These are phyloP conservation scores for Alternaria longipes DNA, from an alignment of 2,329 filamentous ascomycete genomes.

Conservation along the genomic window DNA sequence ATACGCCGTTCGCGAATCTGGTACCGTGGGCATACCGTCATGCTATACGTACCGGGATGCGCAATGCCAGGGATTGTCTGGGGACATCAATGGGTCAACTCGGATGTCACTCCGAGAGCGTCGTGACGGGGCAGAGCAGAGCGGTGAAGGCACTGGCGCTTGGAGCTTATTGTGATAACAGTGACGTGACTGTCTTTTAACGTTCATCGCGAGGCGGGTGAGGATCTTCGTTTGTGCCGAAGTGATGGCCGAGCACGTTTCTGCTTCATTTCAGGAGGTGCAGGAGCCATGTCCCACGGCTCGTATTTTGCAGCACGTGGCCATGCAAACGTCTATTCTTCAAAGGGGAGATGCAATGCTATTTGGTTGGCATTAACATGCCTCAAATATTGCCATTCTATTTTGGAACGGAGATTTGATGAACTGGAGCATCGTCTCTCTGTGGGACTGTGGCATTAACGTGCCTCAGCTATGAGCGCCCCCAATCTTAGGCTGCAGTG, in stretches of 20 bases:
- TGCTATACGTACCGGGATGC: not conserved
- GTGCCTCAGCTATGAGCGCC: not conserved
- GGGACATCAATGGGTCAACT: not conserved
- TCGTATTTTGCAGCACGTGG: not conserved
- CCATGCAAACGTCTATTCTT: not conserved
- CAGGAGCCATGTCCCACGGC: not conserved
- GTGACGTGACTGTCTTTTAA: not conserved
- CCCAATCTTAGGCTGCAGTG: slow-evolving; percentile 7
- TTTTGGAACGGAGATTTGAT: not conserved
- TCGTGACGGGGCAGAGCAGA: not conserved
- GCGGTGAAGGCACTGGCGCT: not conserved
- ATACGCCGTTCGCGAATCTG: slow-evolving; percentile 8
- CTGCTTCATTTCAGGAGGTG: not conserved
- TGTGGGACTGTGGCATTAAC: not conserved
- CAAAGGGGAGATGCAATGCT: not conserved
- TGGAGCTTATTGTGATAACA: not conserved
- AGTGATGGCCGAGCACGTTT: not conserved
- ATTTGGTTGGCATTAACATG: not conserved
- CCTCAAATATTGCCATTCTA: not conserved
- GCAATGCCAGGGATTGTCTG: not conserved
- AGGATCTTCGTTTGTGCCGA: not conserved
- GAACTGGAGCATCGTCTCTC: not conserved
- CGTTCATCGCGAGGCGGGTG: not conserved
- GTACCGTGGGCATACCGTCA: slow-evolving; percentile 4
- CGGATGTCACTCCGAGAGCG: not conserved